Evolutionary conservation across 768 basidiomycete species (phyloP), one percentile per base, ranked within the genome.

Genomic region (Auricularia cornea): DNA sequence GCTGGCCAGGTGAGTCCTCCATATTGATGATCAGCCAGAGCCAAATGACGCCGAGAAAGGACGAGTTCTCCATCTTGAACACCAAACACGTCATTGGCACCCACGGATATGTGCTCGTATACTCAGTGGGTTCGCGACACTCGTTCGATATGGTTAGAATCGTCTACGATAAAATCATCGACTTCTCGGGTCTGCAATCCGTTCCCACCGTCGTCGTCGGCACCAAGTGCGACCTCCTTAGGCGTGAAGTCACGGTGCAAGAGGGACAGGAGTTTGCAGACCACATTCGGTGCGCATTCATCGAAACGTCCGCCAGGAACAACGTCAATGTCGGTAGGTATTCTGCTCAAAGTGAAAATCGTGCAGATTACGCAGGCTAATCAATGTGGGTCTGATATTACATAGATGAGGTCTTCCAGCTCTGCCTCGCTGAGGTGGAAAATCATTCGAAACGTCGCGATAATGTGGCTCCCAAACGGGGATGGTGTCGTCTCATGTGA

Each of bases 131-230:
- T 3, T 92, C 90, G 23, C 81, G 88, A 64, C 85, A 87, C 70
- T 94, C 92, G 10, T 98, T 97, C 79, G 89, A 98, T 69, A 97
- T 98, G 92, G 83, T 98, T 68, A 85, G 89, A 72, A 87, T 92
- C 71, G 84, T 97, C 59, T 89, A 96, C 71, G 90, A 97, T 82
- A 96, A 95, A 82, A 92, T 98, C 67, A 75, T 91, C 68, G 84
- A 91, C 74, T 95, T 91, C 71, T 88, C 88, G 66, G 94, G 94
- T 62, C 80, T 86, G 60, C 84, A 84, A 61, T 86, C 87, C 66
- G 88, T 98, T 63, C 93, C 95, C 18, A 93, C 94, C 73, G 93
- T 98, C 52, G 87, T 98, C 66, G 95, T 96, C 59, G 95, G 94
- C 38, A 88, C 95, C 66, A 98, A 98, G 81, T 80, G 81, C 54